Percentiles rank a stretch among this genome's conserved stretches.
phyloP scores from a whole-genome alignment of 495 filamentous ascomycete species.

The Penicillium goetzii region DNA sequence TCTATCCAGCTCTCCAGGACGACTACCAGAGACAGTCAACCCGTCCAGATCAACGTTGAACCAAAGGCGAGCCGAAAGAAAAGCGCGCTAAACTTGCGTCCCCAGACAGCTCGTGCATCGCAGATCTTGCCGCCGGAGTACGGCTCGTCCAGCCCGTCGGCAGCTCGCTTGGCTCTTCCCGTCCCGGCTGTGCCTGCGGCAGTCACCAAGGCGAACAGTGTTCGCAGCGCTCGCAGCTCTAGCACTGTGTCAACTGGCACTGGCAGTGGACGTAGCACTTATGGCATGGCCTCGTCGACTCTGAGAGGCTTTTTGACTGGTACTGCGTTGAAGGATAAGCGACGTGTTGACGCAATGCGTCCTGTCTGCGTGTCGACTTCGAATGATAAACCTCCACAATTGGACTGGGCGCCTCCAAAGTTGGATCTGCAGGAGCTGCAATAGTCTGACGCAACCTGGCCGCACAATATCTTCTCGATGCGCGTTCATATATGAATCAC shows the following conservation, averaged over 20 bases:
- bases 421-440: slow-evolving; percentile 43
- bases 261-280: slow-evolving; percentile 46
- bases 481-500: background rate
- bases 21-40: slow-evolving; percentile 6
- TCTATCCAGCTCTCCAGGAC: slow-evolving; percentile 14
- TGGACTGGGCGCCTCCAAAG: slow-evolving; percentile 51
- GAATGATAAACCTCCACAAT: slow-evolving; percentile 41
- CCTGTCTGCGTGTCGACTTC: slow-evolving; percentile 39
- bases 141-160: slow-evolving; percentile 22
- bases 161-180: slow-evolving; percentile 40
- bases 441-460: slow-evolving; percentile 17
- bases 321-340: slow-evolving; percentile 38
- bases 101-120: slow-evolving; percentile 31
- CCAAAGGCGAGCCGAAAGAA: slow-evolving; percentile 14
- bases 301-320: slow-evolving; percentile 44
- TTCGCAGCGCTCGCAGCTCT: slow-evolving; percentile 49
- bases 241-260: slow-evolving; percentile 47
- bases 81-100: slow-evolving; percentile 26
- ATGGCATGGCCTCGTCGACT: slow-evolving; percentile 47
- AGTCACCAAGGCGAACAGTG: slow-evolving; percentile 41
- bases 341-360: slow-evolving; percentile 38
- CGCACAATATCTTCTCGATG: background rate
- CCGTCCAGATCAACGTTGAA: slow-evolving; percentile 3
- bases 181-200: slow-evolving; percentile 40
- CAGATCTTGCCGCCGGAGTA: slow-evolving; percentile 36